Evolutionary conservation across 208 protist species (phyloP).

Genomic region (Leptomonas seymouri): DNA sequence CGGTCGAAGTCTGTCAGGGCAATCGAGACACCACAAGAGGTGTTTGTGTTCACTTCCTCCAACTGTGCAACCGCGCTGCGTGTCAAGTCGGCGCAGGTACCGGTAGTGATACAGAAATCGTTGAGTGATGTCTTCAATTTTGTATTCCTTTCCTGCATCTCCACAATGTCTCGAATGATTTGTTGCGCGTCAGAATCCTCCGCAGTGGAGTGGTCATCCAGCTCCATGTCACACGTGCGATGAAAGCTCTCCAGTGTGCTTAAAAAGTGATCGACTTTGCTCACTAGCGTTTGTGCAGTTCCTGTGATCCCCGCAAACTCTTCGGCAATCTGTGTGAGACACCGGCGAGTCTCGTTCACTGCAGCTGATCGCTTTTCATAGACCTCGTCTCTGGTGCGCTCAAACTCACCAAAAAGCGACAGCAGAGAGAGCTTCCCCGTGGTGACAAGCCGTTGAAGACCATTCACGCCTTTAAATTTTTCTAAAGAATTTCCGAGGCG

Average conservation of each 20-base stretch:
- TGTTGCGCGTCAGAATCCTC: conserved; percentile 22
- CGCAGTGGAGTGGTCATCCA: conserved; percentile 26
- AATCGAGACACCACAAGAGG: conserved; percentile 33
- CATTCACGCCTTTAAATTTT: conserved; percentile 46
- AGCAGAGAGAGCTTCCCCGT: conserved; percentile 57
- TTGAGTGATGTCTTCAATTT: conserved; percentile 29
- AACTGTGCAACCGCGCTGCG: conserved; percentile 38
- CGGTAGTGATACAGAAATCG: conserved; percentile 35
- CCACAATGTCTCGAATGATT: conserved; percentile 23
- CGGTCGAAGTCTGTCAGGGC: conserved; percentile 59
- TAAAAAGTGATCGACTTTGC: conserved; percentile 41
- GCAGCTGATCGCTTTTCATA: conserved; percentile 46
- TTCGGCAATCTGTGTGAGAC: conserved; percentile 48
- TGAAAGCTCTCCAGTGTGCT: conserved; percentile 48
- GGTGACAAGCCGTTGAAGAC: conserved; percentile 38
- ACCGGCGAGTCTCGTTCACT: conserved; percentile 43
- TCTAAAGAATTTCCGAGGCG: conserved; percentile 43
- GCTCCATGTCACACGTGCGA: conserved; percentile 54
- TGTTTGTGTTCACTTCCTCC: conserved; percentile 35
- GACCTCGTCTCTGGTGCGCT: conserved; percentile 52
- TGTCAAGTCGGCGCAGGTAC: conserved; percentile 43
- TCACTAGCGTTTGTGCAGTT: conserved; percentile 29
- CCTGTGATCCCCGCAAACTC: conserved; percentile 41
- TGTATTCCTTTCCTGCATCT: conserved; percentile 34
- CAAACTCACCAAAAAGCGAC: conserved; percentile 62